Evolutionary conservation across 2,329 filamentous ascomycete species (phyloP), one percentile per base, ranked within the genome.

Genomic region (Decorospora gaudefroyi): DNA sequence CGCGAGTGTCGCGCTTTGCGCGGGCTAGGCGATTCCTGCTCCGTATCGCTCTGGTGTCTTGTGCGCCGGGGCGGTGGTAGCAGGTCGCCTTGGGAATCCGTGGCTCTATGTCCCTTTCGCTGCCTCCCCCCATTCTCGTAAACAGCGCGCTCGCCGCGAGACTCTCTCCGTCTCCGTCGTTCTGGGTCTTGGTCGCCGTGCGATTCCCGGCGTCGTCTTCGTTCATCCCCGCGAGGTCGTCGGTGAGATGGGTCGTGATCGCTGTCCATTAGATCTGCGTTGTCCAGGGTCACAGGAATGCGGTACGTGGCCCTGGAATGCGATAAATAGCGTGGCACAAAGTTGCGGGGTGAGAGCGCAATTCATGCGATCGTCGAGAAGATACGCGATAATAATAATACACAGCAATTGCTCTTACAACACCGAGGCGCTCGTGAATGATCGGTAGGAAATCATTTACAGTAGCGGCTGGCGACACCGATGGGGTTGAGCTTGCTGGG

Each of bases 31-130:
- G 62, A 61, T 7, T 67, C 64, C 27, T 61, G 54, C 32, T 67
- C 65, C 0, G 65, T 60, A 12, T 69, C 65, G 53, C 61, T 69
- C 13, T 62, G 53, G 10, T 59, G 55, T 15, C 55, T 48, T 9
- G 56, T 49, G 0, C 52, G 47, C 2, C 59, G 46, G 10, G 57
- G 44, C n/a, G 52, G 49, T 1, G 65, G 67, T 6, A 72, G 57
- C 5, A 69, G 39, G 27, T 67, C 64, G 46, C 70, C 70, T 19
- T 61, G 58, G n/a, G 68, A 71, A 40, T 73, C 70, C 8, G 69
- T 72, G 3, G 69, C 68, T 18, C 68, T 62, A 41, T 73, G 70
- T 6, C 68, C 68, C 19, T 58, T 57, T 23, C 68, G 50, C 2
- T 62, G 55, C 4, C 68, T 52, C 5, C 61, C 59, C 23, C 67